phyloP scores from a whole-genome alignment of 805 yeast genomes.

The Sungouiella blattae region DNA sequence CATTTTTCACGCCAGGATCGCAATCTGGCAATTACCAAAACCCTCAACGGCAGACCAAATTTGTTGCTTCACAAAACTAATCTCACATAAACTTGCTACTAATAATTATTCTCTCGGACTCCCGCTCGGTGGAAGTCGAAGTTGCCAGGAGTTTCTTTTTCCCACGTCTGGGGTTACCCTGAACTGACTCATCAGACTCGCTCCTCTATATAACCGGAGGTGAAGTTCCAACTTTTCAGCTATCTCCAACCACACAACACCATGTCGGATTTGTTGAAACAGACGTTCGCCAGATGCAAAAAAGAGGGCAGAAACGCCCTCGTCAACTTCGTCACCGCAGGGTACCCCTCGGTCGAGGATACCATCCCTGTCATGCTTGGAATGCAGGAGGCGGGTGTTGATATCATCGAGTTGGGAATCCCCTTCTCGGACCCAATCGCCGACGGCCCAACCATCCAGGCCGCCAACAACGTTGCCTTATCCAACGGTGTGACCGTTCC shows the following conservation, averaged over 20 bases:
- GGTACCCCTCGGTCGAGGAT: constrained; percentile 83
- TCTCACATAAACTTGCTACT: too few relatives aligned
- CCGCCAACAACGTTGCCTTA: constrained; percentile 78
- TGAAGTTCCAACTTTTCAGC: constrained; percentile 1
- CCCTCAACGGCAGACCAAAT: too few relatives aligned
- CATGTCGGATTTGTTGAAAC: constrained; percentile 55
- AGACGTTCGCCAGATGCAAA: constrained; percentile 59
- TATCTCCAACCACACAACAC: too few relatives aligned
- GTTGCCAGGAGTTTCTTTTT: too few relatives aligned
- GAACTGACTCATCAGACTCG: constrained; percentile 30
- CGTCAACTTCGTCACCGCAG: constrained; percentile 91
- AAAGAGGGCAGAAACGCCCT: constrained; percentile 77
- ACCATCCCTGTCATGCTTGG: constrained; percentile 84
- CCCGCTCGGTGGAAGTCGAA: too few relatives aligned
- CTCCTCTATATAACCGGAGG: constrained; percentile 3
- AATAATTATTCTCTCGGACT: too few relatives aligned
- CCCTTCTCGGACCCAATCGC: constrained; percentile 99
- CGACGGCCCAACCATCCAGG: constrained; percentile 96
- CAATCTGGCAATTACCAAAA: too few relatives aligned
- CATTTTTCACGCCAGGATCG: too few relatives aligned
- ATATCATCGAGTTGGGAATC: constrained; percentile 88
- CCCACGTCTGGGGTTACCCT: constrained; percentile 23
- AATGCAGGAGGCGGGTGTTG: constrained; percentile 93
- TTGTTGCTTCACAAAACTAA: too few relatives aligned
- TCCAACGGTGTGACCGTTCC: constrained; percentile 75